phyloP scores from a whole-genome alignment of 208 protist species.

The Crithidia expoeki region DNA sequence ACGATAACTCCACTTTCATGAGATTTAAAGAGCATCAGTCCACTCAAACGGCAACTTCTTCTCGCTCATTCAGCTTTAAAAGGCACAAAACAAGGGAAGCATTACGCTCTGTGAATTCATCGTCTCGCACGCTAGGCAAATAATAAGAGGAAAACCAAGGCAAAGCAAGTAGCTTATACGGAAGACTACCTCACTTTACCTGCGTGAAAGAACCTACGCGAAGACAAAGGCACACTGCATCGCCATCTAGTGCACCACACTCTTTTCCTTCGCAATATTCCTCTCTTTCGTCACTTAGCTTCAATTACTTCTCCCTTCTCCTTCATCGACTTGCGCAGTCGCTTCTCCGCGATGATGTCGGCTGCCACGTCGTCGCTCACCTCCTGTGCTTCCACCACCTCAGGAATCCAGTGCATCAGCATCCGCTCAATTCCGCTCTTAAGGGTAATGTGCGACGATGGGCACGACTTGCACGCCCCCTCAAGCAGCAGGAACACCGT shows the following conservation, averaged over 20 bases:
- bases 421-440: slow-evolving; percentile 94
- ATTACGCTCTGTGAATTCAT: slow-evolving; percentile 8
- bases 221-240: too few species aligned
- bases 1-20: too few species aligned
- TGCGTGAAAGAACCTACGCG: too few species aligned
- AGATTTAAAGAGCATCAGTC: too few species aligned
- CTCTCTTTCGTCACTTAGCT: slow-evolving; percentile 16
- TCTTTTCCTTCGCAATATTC: too few species aligned
- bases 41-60: too few species aligned
- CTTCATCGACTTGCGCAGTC: slow-evolving; percentile 55
- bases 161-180: too few species aligned
- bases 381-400: slow-evolving; percentile 90
- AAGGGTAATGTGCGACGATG: slow-evolving; percentile 87
- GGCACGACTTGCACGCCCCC: slow-evolving; percentile 90
- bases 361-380: slow-evolving; percentile 78
- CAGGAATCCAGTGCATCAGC: slow-evolving; percentile 95
- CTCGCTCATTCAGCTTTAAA: too few species aligned
- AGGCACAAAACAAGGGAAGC: background rate
- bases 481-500: slow-evolving; percentile 89
- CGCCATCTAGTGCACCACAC: too few species aligned
- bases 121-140: too few species aligned
- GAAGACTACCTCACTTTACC: too few species aligned
- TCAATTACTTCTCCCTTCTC: slow-evolving; percentile 44
- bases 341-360: slow-evolving; percentile 82
- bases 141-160: too few species aligned